phyloP scores from a whole-genome alignment of 306 rosid species.

The Boehmeria nivea region DNA sequence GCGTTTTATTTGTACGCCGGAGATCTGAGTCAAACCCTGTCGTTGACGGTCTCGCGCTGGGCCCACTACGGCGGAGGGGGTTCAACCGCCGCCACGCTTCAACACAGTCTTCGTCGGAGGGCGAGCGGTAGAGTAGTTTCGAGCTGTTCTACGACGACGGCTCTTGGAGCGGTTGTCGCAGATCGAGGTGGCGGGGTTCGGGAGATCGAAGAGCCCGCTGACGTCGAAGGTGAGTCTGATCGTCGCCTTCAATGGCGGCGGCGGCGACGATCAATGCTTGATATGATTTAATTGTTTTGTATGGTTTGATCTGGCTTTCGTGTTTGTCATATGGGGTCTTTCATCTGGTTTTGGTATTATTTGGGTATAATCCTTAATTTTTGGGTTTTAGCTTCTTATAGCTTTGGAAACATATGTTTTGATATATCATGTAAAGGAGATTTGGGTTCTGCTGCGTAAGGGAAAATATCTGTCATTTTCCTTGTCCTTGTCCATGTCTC shows the following conservation, averaged over 20 bases:
- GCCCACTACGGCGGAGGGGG: slow-evolving; percentile 32
- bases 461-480: no score
- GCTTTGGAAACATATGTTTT: no score
- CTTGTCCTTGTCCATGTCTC: no score
- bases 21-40: slow-evolving; percentile 18
- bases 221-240: slow-evolving; percentile 80
- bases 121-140: slow-evolving; percentile 30
- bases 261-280: slow-evolving; percentile 78
- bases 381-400: no score
- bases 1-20: slow-evolving; percentile 22
- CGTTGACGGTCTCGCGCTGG: slow-evolving; percentile 30
- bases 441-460: no score
- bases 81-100: slow-evolving; percentile 56
- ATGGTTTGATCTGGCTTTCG: no score
- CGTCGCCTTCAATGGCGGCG: slow-evolving; percentile 75
- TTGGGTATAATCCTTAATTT: no score
- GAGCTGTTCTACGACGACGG: slow-evolving; percentile 86
- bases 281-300: no score
- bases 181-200: slow-evolving; percentile 74
- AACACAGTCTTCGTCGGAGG: slow-evolving; percentile 72
- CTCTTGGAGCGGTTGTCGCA: slow-evolving; percentile 76
- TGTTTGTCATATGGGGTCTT: no score
- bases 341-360: no score
- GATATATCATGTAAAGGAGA: no score
- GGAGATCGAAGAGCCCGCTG: slow-evolving; percentile 75